Base-by-base conservation (phyloP, 768 basidiomycete genomes). In the Tulasnella sp. region DNA sequence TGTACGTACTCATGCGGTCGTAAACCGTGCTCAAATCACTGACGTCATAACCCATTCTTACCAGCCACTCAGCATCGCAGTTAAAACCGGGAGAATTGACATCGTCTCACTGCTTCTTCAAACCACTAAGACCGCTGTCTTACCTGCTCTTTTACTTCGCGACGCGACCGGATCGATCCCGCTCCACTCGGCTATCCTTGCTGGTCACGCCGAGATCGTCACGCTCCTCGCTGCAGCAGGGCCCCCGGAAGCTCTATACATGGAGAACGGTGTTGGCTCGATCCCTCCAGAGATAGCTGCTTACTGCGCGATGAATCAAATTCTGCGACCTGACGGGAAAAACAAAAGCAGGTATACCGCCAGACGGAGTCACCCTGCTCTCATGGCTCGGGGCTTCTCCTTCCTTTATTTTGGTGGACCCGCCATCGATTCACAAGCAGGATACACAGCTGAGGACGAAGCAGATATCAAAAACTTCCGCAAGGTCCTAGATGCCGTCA, bases 81-180 rank as follows among this genome's bases (percentile, higher is more conserved):
- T 79, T 11, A 76, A 77, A 61, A 48, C 41, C 0, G 72, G 71
- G 0, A 61, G 64, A 5, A 66, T 69, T 7, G 53, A 64, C 0
- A 56, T 72, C 3, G 73, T 76, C 47, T 55, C 49, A n/a, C 65
- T 71, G 34, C 61, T 73, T 29, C 66, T 81, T 2, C 41, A 42
- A 30, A 56, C 21, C 41, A 42, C 23, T 21, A 56, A 45, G 19
- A 11, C 23, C 13, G 34, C 55, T 4, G 29, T 56, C 42, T 26
- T 44, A 26, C 65, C 72, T 13, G 43, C 60, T 3, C 69, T 76
- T 26, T 64, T 76, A 3, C 64, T 72, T 7, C 76, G 73, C 30
- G 76, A 83, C 64, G 70, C 71, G 27, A 71, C 75, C 47, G 82
- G 80, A 0, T 75, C 72, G n/a, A 80, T 74, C 0, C 76, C 80